Base-by-base conservation (phyloP, 2,329 filamentous ascomycete genomes). In the Orbilia blumenaviensis region DNA sequence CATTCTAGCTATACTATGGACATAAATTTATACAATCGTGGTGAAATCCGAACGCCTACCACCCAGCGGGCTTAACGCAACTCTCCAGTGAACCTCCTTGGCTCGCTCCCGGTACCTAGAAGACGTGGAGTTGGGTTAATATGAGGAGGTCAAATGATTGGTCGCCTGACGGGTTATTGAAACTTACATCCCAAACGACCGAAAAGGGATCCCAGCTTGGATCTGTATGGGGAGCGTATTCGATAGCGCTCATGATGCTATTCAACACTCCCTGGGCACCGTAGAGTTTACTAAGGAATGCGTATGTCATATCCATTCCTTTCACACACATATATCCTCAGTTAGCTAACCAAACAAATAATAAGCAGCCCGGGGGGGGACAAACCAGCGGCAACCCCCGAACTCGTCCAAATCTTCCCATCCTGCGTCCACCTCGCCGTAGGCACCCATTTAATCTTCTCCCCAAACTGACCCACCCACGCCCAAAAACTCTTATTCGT, bases 331-430 rank as follows among this genome's bases (percentile, higher is more conserved):
- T n/a, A n/a, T n/a, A n/a, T 69, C 58, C 18, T 42, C n/a, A 50
- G 25, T 48, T 48, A 48, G 44, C 23, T 34, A 23, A 16, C n/a
- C 7, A 41, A 25, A 16, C 14, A 41, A 61, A 21, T n/a, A 8
- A 42, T 23, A 18, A 16, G 8, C 89, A 0, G 89, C 89, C n/a
- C n/a, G n/a, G n/a, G n/a, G n/a, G n/a, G n/a, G n/a, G n/a, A n/a
- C n/a, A n/a, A n/a, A n/a, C n/a, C n/a, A 0, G 89, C 88, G 61
- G 85, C 86, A 4, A 90, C 85, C 0, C 90, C 89, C 0, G 88
- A 89, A 1, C 87, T 87, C 2, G 87, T 88, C 89, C 89, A 92
- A 6, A 91, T 83, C 71, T 90, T 89, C 2, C 87, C 89, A 81
- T 91, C 89, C 0, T 85, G 83, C 0, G 90, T 87, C 87, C 88